Conservation (phyloP, 495 filamentous ascomycete species). For the Neurospora sp. region DNA sequence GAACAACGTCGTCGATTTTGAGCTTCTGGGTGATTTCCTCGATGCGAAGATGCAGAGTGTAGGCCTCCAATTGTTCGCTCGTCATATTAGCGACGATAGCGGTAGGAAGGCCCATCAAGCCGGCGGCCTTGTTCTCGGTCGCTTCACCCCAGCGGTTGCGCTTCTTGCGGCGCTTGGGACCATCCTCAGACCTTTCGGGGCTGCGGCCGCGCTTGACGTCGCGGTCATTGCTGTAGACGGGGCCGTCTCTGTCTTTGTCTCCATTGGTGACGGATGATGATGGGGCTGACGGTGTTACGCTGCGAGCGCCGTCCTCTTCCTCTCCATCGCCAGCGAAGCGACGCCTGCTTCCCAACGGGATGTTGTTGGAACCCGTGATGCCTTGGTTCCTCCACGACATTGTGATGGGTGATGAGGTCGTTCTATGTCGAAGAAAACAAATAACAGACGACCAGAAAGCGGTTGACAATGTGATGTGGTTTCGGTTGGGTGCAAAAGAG, state of each 20-base stretch:
- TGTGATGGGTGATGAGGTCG: constrained; percentile 12
- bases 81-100: constrained; percentile 96
- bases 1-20: constrained; percentile 94
- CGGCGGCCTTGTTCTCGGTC: constrained; percentile 94
- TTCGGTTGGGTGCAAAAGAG: background rate
- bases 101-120: constrained; percentile 93
- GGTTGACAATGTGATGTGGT: background rate
- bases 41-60: constrained; percentile 87
- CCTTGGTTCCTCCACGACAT: constrained; percentile 95
- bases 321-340: constrained; percentile 66
- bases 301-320: constrained; percentile 28
- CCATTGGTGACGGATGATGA: constrained; percentile 11
- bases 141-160: constrained; percentile 95
- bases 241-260: constrained; percentile 8
- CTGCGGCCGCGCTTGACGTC: constrained; percentile 56
- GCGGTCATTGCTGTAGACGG: constrained; percentile 56
- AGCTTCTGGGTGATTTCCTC: constrained; percentile 99
- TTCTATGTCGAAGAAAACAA: background rate
- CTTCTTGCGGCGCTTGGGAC: constrained; percentile 81
- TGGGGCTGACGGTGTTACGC: constrained; percentile 1
- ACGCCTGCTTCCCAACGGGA: constrained; percentile 80
- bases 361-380: constrained; percentile 97
- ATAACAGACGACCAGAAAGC: background rate
- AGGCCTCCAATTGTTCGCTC: constrained; percentile 93
- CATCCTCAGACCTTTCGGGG: constrained; percentile 51